Evolutionary conservation across 228 moss, liverwort and hornwort genomes (phyloP).

Genomic region (Sphagnum fallax): DNA sequence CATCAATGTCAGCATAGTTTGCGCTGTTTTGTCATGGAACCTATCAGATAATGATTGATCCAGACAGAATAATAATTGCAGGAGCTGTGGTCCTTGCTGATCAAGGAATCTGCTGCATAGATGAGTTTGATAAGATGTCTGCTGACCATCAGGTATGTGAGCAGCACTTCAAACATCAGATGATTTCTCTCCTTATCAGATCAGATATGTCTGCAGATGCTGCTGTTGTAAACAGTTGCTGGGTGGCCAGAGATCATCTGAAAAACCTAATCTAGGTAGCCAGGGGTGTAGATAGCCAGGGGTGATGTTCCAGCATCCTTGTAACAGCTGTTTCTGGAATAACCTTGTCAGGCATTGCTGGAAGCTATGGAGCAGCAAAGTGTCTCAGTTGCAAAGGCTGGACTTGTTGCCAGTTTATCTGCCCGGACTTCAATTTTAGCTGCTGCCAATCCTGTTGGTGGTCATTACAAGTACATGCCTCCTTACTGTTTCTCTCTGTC

Average conservation of each 20-base stretch:
- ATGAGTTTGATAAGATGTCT: conserved; percentile 95
- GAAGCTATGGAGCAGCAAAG: conserved; percentile 99
- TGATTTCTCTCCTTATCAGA: too few species aligned
- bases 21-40: too few species aligned
- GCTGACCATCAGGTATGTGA: conserved; percentile 85
- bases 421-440: conserved; percentile 95
- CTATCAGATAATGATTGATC: too few species aligned
- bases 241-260: too few species aligned
- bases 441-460: conserved; percentile 96
- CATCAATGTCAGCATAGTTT: too few species aligned
- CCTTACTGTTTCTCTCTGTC: conserved; percentile 3
- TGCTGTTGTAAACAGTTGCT: too few species aligned
- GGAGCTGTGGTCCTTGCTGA: conserved; percentile 99
- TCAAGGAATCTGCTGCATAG: conserved; percentile 93
- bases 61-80: conserved; percentile 11
- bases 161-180: neutral
- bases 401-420: conserved; percentile 90
- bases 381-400: conserved; percentile 96
- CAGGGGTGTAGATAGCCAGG: too few species aligned
- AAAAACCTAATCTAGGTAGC: too few species aligned
- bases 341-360: conserved; percentile 60
- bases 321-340: too few species aligned
- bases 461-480: conserved; percentile 82
- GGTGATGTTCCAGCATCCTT: too few species aligned
- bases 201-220: too few species aligned